A percentile compares a stretch with the other conserved stretches of the same genome.
These are phyloP conservation scores for Neurospora cerealis DNA, from an alignment of 495 filamentous ascomycete genomes.

Conservation along the genomic window DNA sequence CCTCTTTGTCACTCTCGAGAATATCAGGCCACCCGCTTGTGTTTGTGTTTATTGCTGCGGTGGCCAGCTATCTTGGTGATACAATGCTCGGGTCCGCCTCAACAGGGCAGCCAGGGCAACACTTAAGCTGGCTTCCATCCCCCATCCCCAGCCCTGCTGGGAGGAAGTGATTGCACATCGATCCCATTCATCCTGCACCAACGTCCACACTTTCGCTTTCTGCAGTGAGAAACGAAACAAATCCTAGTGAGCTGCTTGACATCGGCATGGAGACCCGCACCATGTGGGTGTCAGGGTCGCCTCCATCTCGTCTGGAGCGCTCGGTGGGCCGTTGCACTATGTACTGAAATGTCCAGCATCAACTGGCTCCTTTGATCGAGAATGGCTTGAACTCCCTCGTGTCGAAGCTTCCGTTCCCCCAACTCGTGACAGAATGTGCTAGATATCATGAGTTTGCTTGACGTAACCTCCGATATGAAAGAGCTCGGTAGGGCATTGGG, in stretches of 20 bases:
- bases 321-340: not conserved
- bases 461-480: not conserved
- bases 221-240: not conserved
- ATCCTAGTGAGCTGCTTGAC: not conserved
- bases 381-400: not conserved
- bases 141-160: not conserved
- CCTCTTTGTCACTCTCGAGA: not conserved
- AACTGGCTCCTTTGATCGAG: not conserved
- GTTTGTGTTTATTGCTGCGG: not conserved
- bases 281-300: not conserved
- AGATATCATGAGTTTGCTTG: not conserved
- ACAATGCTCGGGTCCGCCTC: not conserved
- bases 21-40: not conserved
- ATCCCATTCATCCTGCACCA: not conserved
- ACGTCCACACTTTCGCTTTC: not conserved
- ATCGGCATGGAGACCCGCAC: not conserved
- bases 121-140: not conserved
- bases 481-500: not conserved
- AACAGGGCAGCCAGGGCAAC: not conserved
- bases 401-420: not conserved
- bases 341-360: not conserved
- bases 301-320: not conserved
- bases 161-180: not conserved
- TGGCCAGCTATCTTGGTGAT: not conserved
- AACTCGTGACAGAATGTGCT: not conserved